phyloP scores from a whole-genome alignment of 768 basidiomycete species.

The Termitomyces titanicus region DNA sequence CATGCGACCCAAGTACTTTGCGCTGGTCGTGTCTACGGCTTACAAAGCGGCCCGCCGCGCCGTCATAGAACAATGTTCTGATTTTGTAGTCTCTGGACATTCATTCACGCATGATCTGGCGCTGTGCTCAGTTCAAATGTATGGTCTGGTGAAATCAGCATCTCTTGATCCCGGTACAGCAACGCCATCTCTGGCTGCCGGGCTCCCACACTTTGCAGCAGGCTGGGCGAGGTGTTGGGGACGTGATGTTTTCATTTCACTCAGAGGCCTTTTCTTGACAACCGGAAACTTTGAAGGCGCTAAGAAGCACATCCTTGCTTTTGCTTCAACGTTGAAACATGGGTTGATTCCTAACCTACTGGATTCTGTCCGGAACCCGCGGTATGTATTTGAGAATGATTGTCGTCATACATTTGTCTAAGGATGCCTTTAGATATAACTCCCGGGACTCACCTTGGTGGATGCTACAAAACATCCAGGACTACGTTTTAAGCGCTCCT shows the following conservation, averaged over 20 bases:
- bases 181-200: slow-evolving; percentile 87
- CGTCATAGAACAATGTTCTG: slow-evolving; percentile 84
- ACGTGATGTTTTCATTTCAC: slow-evolving; percentile 88
- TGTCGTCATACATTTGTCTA: neutral
- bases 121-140: slow-evolving; percentile 83
- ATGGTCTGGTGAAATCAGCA: slow-evolving; percentile 86
- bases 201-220: slow-evolving; percentile 88
- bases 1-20: slow-evolving; percentile 95
- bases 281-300: slow-evolving; percentile 89
- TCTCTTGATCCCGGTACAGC: slow-evolving; percentile 72
- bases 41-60: slow-evolving; percentile 87
- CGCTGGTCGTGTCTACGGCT: slow-evolving; percentile 83
- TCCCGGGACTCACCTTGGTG: slow-evolving; percentile 99
- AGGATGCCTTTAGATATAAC: slow-evolving; percentile 61
- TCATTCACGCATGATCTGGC: slow-evolving; percentile 89
- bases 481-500: slow-evolving; percentile 82
- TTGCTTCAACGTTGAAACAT: slow-evolving; percentile 91
- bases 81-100: slow-evolving; percentile 82
- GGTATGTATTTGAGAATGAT: slow-evolving; percentile 40
- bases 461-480: slow-evolving; percentile 98
- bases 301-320: slow-evolving; percentile 86
- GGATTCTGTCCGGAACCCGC: slow-evolving; percentile 81
- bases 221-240: slow-evolving; percentile 99
- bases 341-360: slow-evolving; percentile 95
- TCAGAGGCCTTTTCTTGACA: slow-evolving; percentile 89